Percentiles rank a stretch among this genome's conserved stretches.
phyloP scores from a whole-genome alignment of 768 basidiomycete genomes.

The Coprinellus micaceus region DNA sequence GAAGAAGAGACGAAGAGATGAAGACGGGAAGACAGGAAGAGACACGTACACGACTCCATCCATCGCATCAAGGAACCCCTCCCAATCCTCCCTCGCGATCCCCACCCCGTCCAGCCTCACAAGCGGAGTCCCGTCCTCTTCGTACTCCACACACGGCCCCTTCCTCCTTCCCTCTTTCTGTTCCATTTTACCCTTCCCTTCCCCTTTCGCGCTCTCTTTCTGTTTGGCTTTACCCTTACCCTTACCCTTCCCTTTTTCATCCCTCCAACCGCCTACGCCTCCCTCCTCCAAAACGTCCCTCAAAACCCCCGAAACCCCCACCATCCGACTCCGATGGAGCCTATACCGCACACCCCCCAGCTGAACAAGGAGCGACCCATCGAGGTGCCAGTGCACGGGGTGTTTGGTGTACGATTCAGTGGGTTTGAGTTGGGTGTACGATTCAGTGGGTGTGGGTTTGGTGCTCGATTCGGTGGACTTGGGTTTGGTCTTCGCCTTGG shows the following conservation, averaged over 20 bases:
- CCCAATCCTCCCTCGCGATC: constrained; percentile 30
- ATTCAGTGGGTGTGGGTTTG: too few relatives aligned
- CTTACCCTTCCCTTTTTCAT: too few relatives aligned
- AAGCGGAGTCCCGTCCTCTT: background rate
- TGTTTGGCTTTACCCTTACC: background rate
- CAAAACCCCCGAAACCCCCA: constrained; percentile 31
- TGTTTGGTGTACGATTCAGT: background rate
- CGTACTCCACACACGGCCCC: background rate
- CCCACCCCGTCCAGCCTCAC: constrained; percentile 5
- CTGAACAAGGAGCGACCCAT: constrained; percentile 33
- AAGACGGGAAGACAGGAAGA: background rate
- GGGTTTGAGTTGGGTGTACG: too few relatives aligned
- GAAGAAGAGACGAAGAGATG: too few relatives aligned
- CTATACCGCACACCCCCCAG: constrained; percentile 31
- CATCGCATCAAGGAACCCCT: constrained; percentile 25
- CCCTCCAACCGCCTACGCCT: too few relatives aligned
- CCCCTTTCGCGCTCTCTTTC: background rate
- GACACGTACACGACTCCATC: constrained; percentile 31
- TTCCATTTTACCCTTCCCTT: background rate
- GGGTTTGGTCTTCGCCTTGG: too few relatives aligned
- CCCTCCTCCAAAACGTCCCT: constrained; percentile 11
- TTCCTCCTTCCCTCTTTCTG: background rate
- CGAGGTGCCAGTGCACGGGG: constrained; percentile 28
- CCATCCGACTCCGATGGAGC: constrained; percentile 33
- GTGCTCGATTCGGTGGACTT: too few relatives aligned